Base-by-base conservation (phyloP, 192 early-diverging fungal species). In the Jimgerdemannia lactiflua region DNA sequence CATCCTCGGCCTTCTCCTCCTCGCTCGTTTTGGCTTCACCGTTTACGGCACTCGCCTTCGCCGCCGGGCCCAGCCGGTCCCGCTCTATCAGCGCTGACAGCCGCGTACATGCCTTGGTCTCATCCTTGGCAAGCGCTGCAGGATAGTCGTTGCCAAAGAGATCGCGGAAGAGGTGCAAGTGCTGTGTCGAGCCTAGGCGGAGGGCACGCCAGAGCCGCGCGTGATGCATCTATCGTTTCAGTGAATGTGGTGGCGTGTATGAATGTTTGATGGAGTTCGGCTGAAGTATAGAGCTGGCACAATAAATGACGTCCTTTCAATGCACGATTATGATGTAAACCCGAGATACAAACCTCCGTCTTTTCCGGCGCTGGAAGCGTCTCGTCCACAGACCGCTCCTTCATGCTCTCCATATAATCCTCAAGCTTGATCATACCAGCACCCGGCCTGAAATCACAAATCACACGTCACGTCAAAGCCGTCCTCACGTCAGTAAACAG, bases 151-250 rank as follows among this genome's bases (percentile, higher is more conserved):
- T 64, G 64, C 39, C 20, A 4, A 67, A 66, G n/a, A 59, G 65
- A 43, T 82, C 77, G 42, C 77, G 74, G 49, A 86, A 89, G 39
- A 89, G 74, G 71, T 83, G 75, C 18, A 89, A 39, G 67, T 89
- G 84, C 39, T 83, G 71, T 29, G 67, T 69, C 14, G 83, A 39
- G 4, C 84, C 88, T 0, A 81, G 76, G 7, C 88, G 85, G 59
- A 87, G 85, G 18, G 73, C 77, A 17, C 86, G 82, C 88, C 88
- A 89, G 67, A 82, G 17, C 43, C 72, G 67, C 10, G 72, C 71
- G 67, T 74, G 74, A 8, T 79, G 71, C 39, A 63, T 43, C 49
- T 79, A 83, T 75, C 39, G 8, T 18, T 17, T 20, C 20, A 39
- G 18, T 43, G 42, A n/a, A n/a, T n/a, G n/a, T n/a, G n/a, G n/a